phyloP scores from a whole-genome alignment of 2,329 filamentous ascomycete genomes.

The Clonostachys sp. region DNA sequence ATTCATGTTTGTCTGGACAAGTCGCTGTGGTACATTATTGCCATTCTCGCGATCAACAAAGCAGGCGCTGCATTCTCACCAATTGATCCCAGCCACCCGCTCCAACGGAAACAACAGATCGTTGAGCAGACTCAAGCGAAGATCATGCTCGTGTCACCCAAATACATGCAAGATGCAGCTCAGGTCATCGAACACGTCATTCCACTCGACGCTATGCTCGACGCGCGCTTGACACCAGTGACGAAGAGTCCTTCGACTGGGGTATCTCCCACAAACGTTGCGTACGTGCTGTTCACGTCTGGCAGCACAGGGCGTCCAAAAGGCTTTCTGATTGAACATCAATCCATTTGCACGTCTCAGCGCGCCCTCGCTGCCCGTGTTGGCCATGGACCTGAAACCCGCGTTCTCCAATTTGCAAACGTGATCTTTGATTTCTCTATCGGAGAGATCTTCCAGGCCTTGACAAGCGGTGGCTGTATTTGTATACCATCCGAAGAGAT shows the following conservation, averaged over 20 bases:
- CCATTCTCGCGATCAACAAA: slow-evolving; percentile 15
- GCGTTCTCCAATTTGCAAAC: slow-evolving; percentile 46
- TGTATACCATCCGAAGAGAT: slow-evolving; percentile 12
- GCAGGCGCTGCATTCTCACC: slow-evolving; percentile 15
- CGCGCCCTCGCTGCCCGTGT: too few relatives aligned
- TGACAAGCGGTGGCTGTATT: slow-evolving; percentile 10
- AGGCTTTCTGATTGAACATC: slow-evolving; percentile 33
- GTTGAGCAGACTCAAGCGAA: slow-evolving; percentile 3
- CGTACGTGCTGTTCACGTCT: slow-evolving; percentile 18
- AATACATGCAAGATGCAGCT: neutral
- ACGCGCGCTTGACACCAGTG: too few relatives aligned
- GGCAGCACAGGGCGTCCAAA: slow-evolving; percentile 18
- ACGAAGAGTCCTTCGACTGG: too few relatives aligned
- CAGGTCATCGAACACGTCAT: neutral
- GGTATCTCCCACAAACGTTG: neutral
- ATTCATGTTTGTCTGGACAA: slow-evolving; percentile 12
- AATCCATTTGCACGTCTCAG: slow-evolving; percentile 38
- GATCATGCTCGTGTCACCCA: slow-evolving; percentile 4
- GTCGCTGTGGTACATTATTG: slow-evolving; percentile 11
- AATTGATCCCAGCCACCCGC: slow-evolving; percentile 13
- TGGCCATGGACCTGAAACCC: slow-evolving; percentile 20
- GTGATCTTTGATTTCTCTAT: slow-evolving; percentile 46
- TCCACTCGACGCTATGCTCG: too few relatives aligned
- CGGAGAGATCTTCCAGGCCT: slow-evolving; percentile 10
- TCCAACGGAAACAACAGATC: neutral